phyloP scores from a whole-genome alignment of 306 rosid genomes.

The Malus domestica region DNA sequence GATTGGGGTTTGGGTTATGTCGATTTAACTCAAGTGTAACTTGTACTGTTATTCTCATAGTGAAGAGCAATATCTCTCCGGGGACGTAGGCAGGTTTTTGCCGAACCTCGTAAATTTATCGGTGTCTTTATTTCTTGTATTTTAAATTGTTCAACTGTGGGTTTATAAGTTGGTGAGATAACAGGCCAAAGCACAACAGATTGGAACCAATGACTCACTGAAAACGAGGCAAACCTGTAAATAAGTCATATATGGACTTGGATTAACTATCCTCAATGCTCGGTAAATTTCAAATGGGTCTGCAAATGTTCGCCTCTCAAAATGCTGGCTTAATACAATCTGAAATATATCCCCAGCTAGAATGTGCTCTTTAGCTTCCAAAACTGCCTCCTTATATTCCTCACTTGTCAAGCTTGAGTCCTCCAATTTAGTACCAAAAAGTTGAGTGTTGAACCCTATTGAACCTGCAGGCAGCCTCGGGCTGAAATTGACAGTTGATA shows the following conservation, averaged over 20 bases:
- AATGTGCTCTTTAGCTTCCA: conserved; percentile 89
- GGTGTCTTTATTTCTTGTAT: no score
- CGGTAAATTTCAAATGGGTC: conserved; percentile 95
- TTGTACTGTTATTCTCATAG: no score
- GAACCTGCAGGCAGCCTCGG: conserved; percentile 94
- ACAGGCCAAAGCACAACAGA: no score
- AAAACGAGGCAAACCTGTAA: conserved; percentile 56
- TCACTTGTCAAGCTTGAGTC: conserved; percentile 71
- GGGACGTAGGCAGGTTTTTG: no score
- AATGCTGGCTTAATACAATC: conserved; percentile 88
- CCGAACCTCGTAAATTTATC: no score
- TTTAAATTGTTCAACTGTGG: no score
- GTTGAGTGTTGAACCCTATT: conserved; percentile 46
- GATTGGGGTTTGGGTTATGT: no score
- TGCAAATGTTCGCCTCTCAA: conserved; percentile 92
- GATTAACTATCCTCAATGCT: conserved; percentile 89
- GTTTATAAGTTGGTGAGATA: no score
- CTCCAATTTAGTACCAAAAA: conserved; percentile 70
- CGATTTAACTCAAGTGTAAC: no score
- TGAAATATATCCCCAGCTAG: conserved; percentile 95
- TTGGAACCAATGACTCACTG: background rate
- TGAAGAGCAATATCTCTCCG: no score
- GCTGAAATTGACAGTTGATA: conserved; percentile 48
- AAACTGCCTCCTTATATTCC: conserved; percentile 74
- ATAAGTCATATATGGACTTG: conserved; percentile 96